Percentiles rank a stretch among this genome's conserved stretches.
Conservation (phyloP, 805 yeast species). For the Kregervanrija delftensis region DNA sequence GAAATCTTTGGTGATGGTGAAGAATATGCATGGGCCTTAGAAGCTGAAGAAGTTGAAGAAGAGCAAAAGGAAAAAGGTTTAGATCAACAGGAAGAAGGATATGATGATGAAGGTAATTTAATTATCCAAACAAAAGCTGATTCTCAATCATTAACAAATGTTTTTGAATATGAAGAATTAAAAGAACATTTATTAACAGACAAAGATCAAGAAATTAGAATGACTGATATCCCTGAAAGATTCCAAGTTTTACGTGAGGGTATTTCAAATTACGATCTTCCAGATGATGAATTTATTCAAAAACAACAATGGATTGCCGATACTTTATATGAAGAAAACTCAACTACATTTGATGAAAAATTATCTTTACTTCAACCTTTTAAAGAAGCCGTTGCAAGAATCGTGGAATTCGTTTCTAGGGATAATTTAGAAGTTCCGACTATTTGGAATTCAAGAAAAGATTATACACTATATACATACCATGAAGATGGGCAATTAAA, state of each 20-base stretch:
- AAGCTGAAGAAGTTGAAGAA: constrained; percentile 69
- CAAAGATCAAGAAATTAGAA: constrained; percentile 81
- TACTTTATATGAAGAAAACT: constrained; percentile 52
- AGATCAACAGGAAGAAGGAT: constrained; percentile 27
- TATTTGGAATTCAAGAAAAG: constrained; percentile 93
- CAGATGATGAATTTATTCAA: constrained; percentile 56
- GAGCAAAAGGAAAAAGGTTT: constrained; percentile 49
- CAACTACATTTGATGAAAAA: constrained; percentile 31
- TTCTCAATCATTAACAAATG: constrained; percentile 68
- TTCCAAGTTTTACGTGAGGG: constrained; percentile 70
- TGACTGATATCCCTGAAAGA: constrained; percentile 87
- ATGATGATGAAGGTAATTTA: constrained; percentile 30
- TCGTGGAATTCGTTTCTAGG: constrained; percentile 61
- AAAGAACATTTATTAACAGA: constrained; percentile 88
- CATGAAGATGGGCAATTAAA: constrained; percentile 32
- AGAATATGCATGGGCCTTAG: constrained; percentile 97
- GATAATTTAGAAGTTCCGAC: constrained; percentile 89
- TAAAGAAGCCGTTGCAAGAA: constrained; percentile 62
- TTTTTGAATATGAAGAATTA: constrained; percentile 90
- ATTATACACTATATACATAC: constrained; percentile 60
- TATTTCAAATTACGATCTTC: constrained; percentile 61
- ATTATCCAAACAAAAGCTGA: constrained; percentile 25
- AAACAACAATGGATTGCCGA: constrained; percentile 82
- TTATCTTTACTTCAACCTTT: constrained; percentile 42
- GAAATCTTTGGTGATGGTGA: constrained; percentile 97